Evolutionary conservation across 140 eudicot species (phyloP).

Genomic region (Flaveria floridana): DNA sequence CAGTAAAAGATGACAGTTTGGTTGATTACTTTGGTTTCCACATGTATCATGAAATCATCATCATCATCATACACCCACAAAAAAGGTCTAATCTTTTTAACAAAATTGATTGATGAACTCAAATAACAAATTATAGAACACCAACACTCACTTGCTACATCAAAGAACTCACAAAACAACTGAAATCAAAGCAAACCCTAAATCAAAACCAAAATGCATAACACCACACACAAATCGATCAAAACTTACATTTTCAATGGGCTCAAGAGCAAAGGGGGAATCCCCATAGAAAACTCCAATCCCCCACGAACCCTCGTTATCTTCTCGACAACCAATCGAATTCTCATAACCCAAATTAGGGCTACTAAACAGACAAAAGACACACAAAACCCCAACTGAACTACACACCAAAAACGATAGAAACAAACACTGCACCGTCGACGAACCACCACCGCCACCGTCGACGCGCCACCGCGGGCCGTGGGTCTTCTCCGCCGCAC

Average conservation of each 20-base stretch:
- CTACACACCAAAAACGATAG: slow-evolving; percentile 35
- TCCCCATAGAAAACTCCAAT: slow-evolving; percentile 82
- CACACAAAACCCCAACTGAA: slow-evolving; percentile 40
- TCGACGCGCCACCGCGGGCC: slow-evolving; percentile 38
- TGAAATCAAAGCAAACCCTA: too few species aligned
- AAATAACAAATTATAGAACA: not conserved
- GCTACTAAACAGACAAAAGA: slow-evolving; percentile 31
- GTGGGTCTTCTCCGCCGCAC: slow-evolving; percentile 34
- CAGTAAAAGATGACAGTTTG: not conserved
- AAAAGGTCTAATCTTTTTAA: not conserved
- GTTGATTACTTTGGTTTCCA: not conserved
- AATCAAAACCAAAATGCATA: slow-evolving; percentile 5
- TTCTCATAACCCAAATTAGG: slow-evolving; percentile 22
- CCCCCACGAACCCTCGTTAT: slow-evolving; percentile 88
- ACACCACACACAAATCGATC: not conserved
- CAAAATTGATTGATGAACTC: not conserved
- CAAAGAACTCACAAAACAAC: not conserved
- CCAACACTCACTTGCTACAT: not conserved
- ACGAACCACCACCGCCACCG: slow-evolving; percentile 33
- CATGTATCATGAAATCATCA: not conserved
- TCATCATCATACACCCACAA: not conserved
- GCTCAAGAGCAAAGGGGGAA: slow-evolving; percentile 75
- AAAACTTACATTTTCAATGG: slow-evolving; percentile 72
- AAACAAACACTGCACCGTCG: slow-evolving; percentile 32
- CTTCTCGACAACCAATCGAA: slow-evolving; percentile 62